Evolutionary conservation across 2,329 filamentous ascomycete genomes (phyloP), one percentile per base, ranked within the genome.

Genomic region (Trematosphaeria pertusa): DNA sequence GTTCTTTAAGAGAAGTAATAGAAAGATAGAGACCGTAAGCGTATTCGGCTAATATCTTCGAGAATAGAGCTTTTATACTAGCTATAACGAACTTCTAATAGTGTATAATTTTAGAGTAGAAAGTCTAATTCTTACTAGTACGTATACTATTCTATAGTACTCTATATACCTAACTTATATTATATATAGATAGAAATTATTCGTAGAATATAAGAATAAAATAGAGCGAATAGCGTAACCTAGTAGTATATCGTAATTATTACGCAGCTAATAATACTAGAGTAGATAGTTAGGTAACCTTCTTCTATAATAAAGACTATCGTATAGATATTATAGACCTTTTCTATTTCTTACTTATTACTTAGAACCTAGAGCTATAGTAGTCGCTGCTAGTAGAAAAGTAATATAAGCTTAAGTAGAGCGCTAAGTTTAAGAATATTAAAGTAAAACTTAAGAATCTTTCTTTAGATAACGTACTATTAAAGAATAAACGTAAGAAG

Each of bases 401-500:
- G 42, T 37, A 17, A 31, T 36, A 50, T 33, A 24, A 50, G 43
- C 43, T 50, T 50, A 18, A 50, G 43, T 30, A 51, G 38, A 51
- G 48, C 34, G 39, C 48, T 24, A 19, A 51, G 38, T 51, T 51
- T 18, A 51, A 51, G 38, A 30, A 51, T 28, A 43, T 51, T 48
- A 15, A 47, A 51, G 38, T 18, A 18, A 40, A 51, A 47, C 48
- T 51, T 51, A 20, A 51, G 44, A 11, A 35, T 33, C 38, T 49
- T 49, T 44, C 45, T 48, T 46, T 28, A 20, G 46, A 52, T 36
- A 26, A 49, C 21, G 19, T 26, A 42, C 46, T 49, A 48, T 48
- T 26, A 47, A 51, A 47, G 43, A 51, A 47, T 51, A 39, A 51
- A 51, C 34, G 38, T 22, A 52, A 52, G 45, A 34, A 52, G 48